Conservation (phyloP, 257 asterid species). For the Nicotiana otophora region DNA sequence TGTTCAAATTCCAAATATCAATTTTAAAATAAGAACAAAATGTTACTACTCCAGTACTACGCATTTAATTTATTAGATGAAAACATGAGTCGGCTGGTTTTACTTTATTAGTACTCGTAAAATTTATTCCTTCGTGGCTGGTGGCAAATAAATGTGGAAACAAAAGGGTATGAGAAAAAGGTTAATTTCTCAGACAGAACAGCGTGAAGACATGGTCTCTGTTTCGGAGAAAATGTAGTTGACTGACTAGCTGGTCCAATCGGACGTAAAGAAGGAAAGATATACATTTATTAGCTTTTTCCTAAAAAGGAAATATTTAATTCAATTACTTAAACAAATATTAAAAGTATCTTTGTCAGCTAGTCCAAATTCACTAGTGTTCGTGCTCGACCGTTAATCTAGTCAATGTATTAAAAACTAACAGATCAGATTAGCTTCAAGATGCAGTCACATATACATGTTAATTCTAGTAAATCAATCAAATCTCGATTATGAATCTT, state of each 20-base stretch:
- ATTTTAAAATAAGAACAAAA: too few species aligned
- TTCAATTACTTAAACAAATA: neutral
- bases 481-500: neutral
- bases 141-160: neutral
- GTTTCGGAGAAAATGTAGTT: neutral
- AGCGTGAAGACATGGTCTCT: neutral
- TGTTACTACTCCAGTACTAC: too few species aligned
- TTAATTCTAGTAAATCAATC: neutral
- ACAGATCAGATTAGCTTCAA: neutral
- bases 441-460: neutral
- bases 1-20: too few species aligned
- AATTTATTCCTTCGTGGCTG: neutral
- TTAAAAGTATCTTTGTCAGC: neutral
- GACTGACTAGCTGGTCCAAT: neutral
- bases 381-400: neutral
- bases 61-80: neutral
- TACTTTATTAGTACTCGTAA: neutral
- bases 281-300: neutral
- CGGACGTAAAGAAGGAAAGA: neutral
- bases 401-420: neutral
- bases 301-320: neutral
- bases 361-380: neutral
- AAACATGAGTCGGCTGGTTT: neutral
- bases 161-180: neutral
- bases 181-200: neutral